These are phyloP conservation scores for Termitomyces bulborhizus DNA, from an alignment of 768 basidiomycete species.

Conservation along the genomic window DNA sequence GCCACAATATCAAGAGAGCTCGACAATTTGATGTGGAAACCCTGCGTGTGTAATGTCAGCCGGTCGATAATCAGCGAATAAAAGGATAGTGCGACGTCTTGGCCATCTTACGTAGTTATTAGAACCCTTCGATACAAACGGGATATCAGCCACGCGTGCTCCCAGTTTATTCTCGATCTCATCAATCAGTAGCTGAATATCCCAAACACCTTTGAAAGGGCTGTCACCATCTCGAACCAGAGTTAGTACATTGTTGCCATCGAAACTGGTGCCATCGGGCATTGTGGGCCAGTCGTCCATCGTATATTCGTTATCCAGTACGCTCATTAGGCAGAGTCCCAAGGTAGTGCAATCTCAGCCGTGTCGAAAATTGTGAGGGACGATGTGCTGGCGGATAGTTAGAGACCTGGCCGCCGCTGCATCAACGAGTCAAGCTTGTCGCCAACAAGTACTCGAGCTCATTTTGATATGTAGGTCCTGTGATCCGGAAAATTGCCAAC, in stretches of 20 bases:
- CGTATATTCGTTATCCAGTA: not conserved
- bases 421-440: too few relatives aligned
- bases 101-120: not conserved
- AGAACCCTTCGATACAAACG: not conserved
- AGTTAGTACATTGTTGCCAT: not conserved
- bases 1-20: not conserved
- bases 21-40: not conserved
- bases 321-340: not conserved
- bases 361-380: too few relatives aligned
- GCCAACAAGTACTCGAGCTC: too few relatives aligned
- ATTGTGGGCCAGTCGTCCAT: not conserved
- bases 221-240: not conserved
- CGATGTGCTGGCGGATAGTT: too few relatives aligned
- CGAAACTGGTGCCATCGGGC: not conserved
- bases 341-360: not conserved
- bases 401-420: too few relatives aligned
- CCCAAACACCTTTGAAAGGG: not conserved
- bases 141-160: not conserved
- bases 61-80: not conserved
- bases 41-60: not conserved
- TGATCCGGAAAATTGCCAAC: too few relatives aligned
- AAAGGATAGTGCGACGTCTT: too few relatives aligned
- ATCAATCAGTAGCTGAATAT: not conserved
- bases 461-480: too few relatives aligned
- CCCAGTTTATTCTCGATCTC: constrained; percentile 1